phyloP scores from a whole-genome alignment of 2,329 filamentous ascomycete species.

The Fusarium pininemorale region DNA sequence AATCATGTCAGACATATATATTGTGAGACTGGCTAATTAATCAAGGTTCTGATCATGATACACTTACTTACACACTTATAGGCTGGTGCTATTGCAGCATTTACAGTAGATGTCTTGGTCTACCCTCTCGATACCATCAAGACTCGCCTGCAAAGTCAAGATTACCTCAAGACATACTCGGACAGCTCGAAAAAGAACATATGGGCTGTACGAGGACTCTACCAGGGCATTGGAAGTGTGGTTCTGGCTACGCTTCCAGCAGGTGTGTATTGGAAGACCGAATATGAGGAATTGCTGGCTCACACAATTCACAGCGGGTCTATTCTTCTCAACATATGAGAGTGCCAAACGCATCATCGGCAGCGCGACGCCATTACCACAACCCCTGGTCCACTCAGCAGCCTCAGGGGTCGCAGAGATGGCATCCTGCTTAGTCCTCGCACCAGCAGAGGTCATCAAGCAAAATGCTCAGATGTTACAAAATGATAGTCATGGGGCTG shows the following conservation, averaged over 20 bases:
- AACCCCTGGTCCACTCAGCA: conserved; percentile 74
- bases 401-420: conserved; percentile 83
- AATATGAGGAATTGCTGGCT: not conserved
- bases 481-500: conserved; percentile 28
- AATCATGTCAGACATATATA: conserved; percentile 46
- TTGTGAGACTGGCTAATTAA: conserved; percentile 31
- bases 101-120: conserved; percentile 84
- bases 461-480: conserved; percentile 90
- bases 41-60: not conserved
- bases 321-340: conserved; percentile 94
- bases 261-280: conserved; percentile 57
- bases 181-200: conserved; percentile 63
- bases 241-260: conserved; percentile 90
- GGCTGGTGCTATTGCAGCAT: conserved; percentile 87
- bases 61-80: conserved; percentile 48
- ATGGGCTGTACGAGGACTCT: conserved; percentile 74
- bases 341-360: conserved; percentile 72
- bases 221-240: conserved; percentile 87
- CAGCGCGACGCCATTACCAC: conserved; percentile 64
- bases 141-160: conserved; percentile 81
- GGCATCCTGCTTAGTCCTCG: conserved; percentile 85
- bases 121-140: conserved; percentile 93
- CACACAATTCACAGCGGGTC: conserved; percentile 65
- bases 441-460: conserved; percentile 90
- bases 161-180: conserved; percentile 74